Evolutionary conservation across 2,329 filamentous ascomycete species (phyloP), one percentile per base, ranked within the genome.

Genomic region (Aspergillus aculeatinus): DNA sequence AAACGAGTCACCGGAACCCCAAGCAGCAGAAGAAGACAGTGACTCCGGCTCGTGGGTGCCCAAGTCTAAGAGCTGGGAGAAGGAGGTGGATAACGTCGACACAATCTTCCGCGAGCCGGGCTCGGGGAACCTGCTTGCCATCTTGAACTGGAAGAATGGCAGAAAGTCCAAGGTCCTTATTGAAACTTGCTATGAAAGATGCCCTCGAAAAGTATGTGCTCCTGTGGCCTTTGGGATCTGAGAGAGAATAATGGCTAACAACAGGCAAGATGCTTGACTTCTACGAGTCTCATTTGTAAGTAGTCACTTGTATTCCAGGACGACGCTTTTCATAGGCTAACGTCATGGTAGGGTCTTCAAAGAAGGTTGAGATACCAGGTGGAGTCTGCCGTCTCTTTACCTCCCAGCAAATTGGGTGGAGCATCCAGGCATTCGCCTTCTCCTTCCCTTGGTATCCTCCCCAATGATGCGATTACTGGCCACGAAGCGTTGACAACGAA

Each of bases 281-380:
- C 57, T 82, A 82, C 60, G 80, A 82, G 67, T 67, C 71, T 44
- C 79, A 82, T 66, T 68, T 82, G 77, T 80, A 72, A 73, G 77
- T 69, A 33, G 29, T 27, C 51, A 19, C 6, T 44, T 5, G 16
- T 51, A 27, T 12, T 3, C 12, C n/a, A 4, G 2, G 12, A 21
- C 16, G 25, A 19, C 16, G n/a, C 21, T 44, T 4, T 5, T 12
- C 10, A 10, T 2, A 25, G 53, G 23, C 66, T 70, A 63, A 72
- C 51, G 5, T 58, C 56, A 55, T 56, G 6, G 33, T 44, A 74
- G 75, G 53, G 73, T 76, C 39, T 77, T 77, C 59, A 76, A 74
- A 57, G 73, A 76, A 27, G 64, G 51, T 51, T 68, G 60, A 69
- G 33, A 35, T 25, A 29, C 35, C 50, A 39, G 14, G 39, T 21